Evolutionary conservation across 2,329 filamentous ascomycete species (phyloP), one percentile per base, ranked within the genome.

Genomic region (Chaetomium sp.): DNA sequence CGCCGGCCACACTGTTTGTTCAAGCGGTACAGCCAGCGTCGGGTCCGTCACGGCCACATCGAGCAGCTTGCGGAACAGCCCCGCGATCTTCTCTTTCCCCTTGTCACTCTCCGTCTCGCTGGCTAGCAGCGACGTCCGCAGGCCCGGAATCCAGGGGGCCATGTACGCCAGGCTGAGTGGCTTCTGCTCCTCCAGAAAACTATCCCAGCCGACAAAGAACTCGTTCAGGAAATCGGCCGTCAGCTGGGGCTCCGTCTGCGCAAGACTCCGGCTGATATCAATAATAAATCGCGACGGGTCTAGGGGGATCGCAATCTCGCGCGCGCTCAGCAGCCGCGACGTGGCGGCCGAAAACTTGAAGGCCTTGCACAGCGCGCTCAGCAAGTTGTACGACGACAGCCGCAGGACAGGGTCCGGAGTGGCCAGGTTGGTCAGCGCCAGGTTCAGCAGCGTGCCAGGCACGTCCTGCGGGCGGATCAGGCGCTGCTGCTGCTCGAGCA

Each of bases 191-290:
- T 85, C 80, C 1, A 81, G 78, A 62, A 87, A 84, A 63, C 83
- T 86, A 61, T 86, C 83, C 85, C 85, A 88, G 14, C 84, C 82
- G 32, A 86, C 82, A 56, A 88, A 87, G 65, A 88, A 88, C 63
- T 87, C 85, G n/a, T 84, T 86, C 41, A 88, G 65, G 63, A 88
- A 88, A 64, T 88, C 85, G 6, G 78, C 79, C 0, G 85, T 87
- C 6, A 88, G 74, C 62, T 86, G 84, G 27, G 85, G 82, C 64
- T 88, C 84, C 19, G 82, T 78, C 35, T 73, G 69, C 7, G 85
- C 84, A 12, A 88, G 72, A 58, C 82, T 79, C 63, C 78, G 79
- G 71, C 85, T 87, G 47, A 87, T 84, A 47, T 79, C 78, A 62
- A 87, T 72, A 43, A 88, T 82, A 65, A 87, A 86, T 32, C 77